A percentile compares a stretch with the other conserved stretches of the same genome.
Conservation (phyloP, 805 yeast genomes). For the Wickerhamomyces bovis region DNA sequence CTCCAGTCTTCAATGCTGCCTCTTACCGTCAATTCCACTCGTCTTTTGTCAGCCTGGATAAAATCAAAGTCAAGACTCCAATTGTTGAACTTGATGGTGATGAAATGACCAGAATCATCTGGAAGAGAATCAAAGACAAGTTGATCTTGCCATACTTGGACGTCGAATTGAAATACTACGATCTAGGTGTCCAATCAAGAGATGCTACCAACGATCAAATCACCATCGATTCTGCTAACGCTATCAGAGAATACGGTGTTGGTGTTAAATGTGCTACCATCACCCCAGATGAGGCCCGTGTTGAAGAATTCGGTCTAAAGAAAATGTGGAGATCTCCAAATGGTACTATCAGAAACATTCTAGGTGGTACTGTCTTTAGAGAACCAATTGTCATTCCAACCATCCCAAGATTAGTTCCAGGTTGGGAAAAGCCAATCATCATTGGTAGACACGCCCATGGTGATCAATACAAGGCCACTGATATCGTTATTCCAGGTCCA, state of each 20-base stretch:
- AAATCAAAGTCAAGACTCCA: constrained; percentile 67
- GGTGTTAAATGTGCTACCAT: constrained; percentile 84
- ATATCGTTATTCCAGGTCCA: constrained; percentile 57
- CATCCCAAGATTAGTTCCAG: constrained; percentile 70
- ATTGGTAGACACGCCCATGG: constrained; percentile 86
- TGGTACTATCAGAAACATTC: constrained; percentile 75
- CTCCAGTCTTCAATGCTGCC: constrained; percentile 4
- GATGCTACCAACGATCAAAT: constrained; percentile 68
- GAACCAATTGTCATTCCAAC: constrained; percentile 77
- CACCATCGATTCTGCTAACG: constrained; percentile 74
- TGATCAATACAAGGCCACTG: constrained; percentile 81
- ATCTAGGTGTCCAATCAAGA: constrained; percentile 60
- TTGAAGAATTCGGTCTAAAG: constrained; percentile 63
- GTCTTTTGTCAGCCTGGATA: constrained; percentile 27
- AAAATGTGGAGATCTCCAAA: constrained; percentile 86
- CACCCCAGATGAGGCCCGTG: constrained; percentile 79
- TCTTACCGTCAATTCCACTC: constrained; percentile 17
- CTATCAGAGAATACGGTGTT: constrained; percentile 68
- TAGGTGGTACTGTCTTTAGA: constrained; percentile 81
- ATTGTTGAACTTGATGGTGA: constrained; percentile 80
- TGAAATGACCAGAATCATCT: constrained; percentile 82
- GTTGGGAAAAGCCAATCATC: constrained; percentile 78
- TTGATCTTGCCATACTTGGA: constrained; percentile 65
- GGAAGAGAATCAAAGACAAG: constrained; percentile 67
- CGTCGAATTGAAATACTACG: constrained; percentile 71